Evolutionary conservation across 1,284 basidiomycete species (phyloP), one percentile per base, ranked within the genome.

Genomic region (Tetrapyrgos nigripes): DNA sequence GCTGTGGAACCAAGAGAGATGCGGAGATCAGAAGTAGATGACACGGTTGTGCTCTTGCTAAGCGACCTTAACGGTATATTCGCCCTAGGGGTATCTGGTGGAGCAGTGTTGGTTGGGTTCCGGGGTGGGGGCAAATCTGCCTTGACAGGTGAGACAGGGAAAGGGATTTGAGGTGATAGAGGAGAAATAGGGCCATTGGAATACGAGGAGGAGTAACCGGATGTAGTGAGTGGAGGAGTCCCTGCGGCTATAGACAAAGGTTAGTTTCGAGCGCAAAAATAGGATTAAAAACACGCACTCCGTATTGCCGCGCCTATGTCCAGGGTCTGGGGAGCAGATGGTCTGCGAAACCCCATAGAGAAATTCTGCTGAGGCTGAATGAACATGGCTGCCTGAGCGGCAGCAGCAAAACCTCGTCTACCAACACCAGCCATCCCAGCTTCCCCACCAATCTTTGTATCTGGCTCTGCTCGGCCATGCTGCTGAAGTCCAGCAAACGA

Each of bases 401-500:
- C 92, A 8, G 93, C 91, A 1, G 89, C 90, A 63, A 96, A 95
- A 0, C 91, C 93, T 61, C 93, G 79, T 60, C 93, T 78, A 4
- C 93, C 93, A 2, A 96, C 93, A 17, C 93, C 93, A 0, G 93
- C 93, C 93, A 95, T 95, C 0, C 93, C 93, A 5, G 92, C 92
- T 61, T 83, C 87, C 2, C 92, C 93, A 3, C 92, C 93, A 9
- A 70, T 83, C 66, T 88, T 86, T 14, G 92, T 93, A 67, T 93
- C 86, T 4, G 86, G 80, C 43, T 81, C 75, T 14, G 64, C 62
- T 24, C 62, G 62, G 21, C 60, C 48, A 47, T 57, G 35, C 35
- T 44, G 9, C 48, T 49, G 17, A 61, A 51, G n/a, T n/a, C n/a
- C n/a, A 40, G 50, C 48, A 24, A 50, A 53, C n/a, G 43, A 23